Evolutionary conservation across 805 yeast genomes (phyloP).

Genomic region (Spathaspora arborariae): DNA sequence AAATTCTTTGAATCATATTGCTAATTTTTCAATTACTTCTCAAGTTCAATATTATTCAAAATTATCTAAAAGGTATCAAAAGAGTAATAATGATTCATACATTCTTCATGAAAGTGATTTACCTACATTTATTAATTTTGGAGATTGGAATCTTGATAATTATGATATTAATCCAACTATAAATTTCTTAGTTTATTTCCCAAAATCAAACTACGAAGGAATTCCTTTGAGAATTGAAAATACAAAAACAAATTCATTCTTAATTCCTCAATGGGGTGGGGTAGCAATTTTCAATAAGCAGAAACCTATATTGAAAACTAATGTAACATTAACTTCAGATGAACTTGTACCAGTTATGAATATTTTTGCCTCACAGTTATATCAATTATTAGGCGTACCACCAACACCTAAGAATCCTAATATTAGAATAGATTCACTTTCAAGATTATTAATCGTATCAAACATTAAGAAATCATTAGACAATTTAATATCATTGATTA

Average conservation of each 20-base stretch:
- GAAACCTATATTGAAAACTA: constrained; percentile 15
- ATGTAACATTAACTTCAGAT: constrained; percentile 27
- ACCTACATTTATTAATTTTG: constrained; percentile 75
- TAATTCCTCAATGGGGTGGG: constrained; percentile 92
- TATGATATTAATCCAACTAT: constrained; percentile 60
- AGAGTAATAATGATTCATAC: constrained; percentile 15
- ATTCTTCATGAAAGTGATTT: constrained; percentile 50
- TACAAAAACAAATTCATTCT: constrained; percentile 53
- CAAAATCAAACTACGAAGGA: constrained; percentile 40
- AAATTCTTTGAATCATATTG: constrained; percentile 45
- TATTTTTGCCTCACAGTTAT: constrained; percentile 69
- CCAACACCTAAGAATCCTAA: constrained; percentile 49
- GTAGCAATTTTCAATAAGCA: constrained; percentile 47
- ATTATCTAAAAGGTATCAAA: constrained; percentile 22
- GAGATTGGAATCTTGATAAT: constrained; percentile 73
- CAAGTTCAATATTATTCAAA: constrained; percentile 70
- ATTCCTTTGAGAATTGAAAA: constrained; percentile 49
- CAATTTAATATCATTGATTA: constrained; percentile 69
- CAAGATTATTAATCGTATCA: constrained; percentile 53
- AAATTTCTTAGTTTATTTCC: constrained; percentile 68
- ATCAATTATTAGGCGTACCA: constrained; percentile 70
- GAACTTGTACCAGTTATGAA: constrained; percentile 60
- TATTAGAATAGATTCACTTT: constrained; percentile 62
- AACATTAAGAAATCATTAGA: constrained; percentile 62
- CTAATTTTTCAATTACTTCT: constrained; percentile 74